These are phyloP conservation scores for Mycena kentingensis DNA, from an alignment of 768 basidiomycete species.

Conservation along the genomic window DNA sequence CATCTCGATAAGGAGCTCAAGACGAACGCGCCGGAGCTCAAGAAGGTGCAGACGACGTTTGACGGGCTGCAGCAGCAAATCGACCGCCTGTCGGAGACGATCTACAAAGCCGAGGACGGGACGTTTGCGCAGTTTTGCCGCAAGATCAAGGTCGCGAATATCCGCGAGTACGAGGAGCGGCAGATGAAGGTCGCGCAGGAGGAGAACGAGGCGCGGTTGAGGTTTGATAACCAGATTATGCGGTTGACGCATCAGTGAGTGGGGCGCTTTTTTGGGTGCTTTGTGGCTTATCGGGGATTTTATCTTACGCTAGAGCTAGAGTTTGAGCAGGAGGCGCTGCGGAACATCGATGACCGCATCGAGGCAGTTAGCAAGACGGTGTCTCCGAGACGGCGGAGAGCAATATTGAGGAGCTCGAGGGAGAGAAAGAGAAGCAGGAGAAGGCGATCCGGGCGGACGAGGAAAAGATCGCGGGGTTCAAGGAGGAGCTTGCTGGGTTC, in stretches of 20 bases:
- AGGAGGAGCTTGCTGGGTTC: slow-evolving; percentile 60
- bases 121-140: slow-evolving; percentile 79
- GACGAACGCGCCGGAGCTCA: slow-evolving; percentile 65
- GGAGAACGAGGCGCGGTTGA: slow-evolving; percentile 79
- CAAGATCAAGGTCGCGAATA: slow-evolving; percentile 75
- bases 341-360: slow-evolving; percentile 63
- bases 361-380: slow-evolving; percentile 53
- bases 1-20: slow-evolving; percentile 74
- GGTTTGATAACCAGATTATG: slow-evolving; percentile 85
- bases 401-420: slow-evolving; percentile 54
- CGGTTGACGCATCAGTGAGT: slow-evolving; percentile 83
- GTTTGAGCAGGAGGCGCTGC: slow-evolving; percentile 81
- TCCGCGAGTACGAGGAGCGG: slow-evolving; percentile 92
- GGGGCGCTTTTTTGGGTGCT: background rate
- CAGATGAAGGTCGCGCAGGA: slow-evolving; percentile 88
- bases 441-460: slow-evolving; percentile 63
- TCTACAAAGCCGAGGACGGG: slow-evolving; percentile 79
- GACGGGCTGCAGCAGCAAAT: slow-evolving; percentile 56
- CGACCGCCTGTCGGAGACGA: slow-evolving; percentile 50
- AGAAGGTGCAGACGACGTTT: slow-evolving; percentile 65
- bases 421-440: slow-evolving; percentile 55
- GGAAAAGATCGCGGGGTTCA: slow-evolving; percentile 54
- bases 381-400: slow-evolving; percentile 51
- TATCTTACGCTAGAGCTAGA: slow-evolving; percentile 63
- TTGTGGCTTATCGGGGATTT: slow-evolving; percentile 11